These are phyloP conservation scores for Sphagnum tenellum DNA, from an alignment of 225 moss, liverwort and hornwort species.

Conservation along the genomic window DNA sequence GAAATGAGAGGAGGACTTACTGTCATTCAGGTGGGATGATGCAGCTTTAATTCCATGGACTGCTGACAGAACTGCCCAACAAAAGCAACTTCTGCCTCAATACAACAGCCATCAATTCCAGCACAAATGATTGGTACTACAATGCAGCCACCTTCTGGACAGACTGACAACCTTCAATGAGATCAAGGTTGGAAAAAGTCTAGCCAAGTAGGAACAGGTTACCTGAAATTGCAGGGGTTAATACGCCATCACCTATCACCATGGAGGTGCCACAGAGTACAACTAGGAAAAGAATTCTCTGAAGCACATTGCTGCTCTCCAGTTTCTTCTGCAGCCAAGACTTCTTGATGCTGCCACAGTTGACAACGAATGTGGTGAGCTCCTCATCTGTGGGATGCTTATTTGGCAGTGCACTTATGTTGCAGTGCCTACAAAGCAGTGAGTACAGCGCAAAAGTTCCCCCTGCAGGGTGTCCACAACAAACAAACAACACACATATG, in stretches of 20 bases:
- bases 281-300: conserved; percentile 47
- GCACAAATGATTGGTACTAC: not conserved
- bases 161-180: conserved; percentile 7
- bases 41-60: conserved; percentile 83
- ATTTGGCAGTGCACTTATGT: conserved; percentile 80
- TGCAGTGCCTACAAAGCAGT: conserved; percentile 70
- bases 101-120: not conserved
- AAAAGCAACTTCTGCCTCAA: not conserved
- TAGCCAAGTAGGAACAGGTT: conserved; percentile 5
- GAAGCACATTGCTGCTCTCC: conserved; percentile 60
- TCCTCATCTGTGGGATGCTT: conserved; percentile 72
- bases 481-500: not conserved
- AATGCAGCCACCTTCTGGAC: not conserved
- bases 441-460: conserved; percentile 95
- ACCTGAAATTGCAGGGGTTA: conserved; percentile 99
- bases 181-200: not conserved
- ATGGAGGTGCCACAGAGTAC: conserved; percentile 84
- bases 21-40: conserved; percentile 43
- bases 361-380: conserved; percentile 57
- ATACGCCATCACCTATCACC: conserved; percentile 91
- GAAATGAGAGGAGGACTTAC: conserved; percentile 26
- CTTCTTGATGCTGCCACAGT: conserved; percentile 20
- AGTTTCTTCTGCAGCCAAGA: conserved; percentile 43
- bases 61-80: conserved; percentile 74
- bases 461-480: conserved; percentile 31